Base-by-base conservation (phyloP, 768 basidiomycete species). In the Xanthoconium purpureum region DNA sequence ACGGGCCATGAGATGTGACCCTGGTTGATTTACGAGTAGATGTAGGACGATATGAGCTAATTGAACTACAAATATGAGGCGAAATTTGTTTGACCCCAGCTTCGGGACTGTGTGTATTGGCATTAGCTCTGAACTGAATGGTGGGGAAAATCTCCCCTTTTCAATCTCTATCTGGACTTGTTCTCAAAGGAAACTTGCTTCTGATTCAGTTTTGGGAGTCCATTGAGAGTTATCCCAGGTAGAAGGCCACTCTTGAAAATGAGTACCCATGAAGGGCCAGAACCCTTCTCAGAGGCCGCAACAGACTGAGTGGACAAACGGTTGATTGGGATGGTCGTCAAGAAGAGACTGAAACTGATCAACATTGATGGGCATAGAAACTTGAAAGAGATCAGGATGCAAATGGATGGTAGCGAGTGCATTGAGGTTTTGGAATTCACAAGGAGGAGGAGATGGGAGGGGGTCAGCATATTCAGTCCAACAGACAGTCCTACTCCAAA, bases 211-310 rank as follows among this genome's bases (percentile, higher is more conserved):
- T 13, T 36, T 24, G 3, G 30, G 20, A 1, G n/a, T 32, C 1
- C 10, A 6, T 3, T 37, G 17, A 0, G 43, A 52, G n/a, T 45
- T 45, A 13, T 53, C 35, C 36, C 52, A 53, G 1, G 17, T 53
- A 1, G 38, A 4, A 1, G 44, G 44, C 52, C 52, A 54, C 17
- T 54, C n/a, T 0, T 15, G 30, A 47, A 17, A 17, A 24, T 54
- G 37, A 1, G 71, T 72, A 15, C 72, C 56, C 0, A 73, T 74
- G 52, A 56, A 75, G 0, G 79, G 80, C 79, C 78, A 81, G 59
- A 80, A 80, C 2, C 80, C 79, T 2, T 75, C 60, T 0, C 63
- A 53, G 0, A 81, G 63, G 0, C 67, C 67, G 0, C 30, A 9
- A 9, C 57, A 36, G 0, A 79, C 71, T 0, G 74, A 79, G 0